Evolutionary conservation across 495 filamentous ascomycete species (phyloP).

Genomic region (Neurospora cerealis): DNA sequence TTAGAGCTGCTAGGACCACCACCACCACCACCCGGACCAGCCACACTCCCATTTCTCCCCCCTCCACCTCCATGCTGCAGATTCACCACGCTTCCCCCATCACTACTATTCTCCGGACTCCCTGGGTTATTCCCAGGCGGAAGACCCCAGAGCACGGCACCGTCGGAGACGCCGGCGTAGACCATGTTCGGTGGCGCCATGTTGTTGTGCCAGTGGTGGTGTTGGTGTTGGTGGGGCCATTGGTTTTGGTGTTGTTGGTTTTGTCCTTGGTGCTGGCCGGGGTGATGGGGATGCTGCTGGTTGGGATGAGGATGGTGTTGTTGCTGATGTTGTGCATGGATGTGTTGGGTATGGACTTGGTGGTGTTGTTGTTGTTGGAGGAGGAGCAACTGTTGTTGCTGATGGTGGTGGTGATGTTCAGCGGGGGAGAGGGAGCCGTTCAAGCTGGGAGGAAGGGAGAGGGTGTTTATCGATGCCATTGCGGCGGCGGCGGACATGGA

Average conservation of each 20-base stretch:
- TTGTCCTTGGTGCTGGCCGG: constrained; percentile 3
- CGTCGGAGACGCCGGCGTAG: constrained; percentile 35
- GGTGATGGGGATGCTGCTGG: not conserved
- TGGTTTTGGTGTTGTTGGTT: constrained; percentile 4
- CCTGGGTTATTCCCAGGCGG: constrained; percentile 20
- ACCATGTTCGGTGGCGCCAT: constrained; percentile 26
- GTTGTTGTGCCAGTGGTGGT: not conserved
- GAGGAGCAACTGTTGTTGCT: not conserved
- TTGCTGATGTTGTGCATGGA: not conserved
- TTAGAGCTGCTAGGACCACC: not conserved
- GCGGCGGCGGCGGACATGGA: not conserved
- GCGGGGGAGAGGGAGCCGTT: not conserved
- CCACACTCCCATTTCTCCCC: constrained; percentile 2
- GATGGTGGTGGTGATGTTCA: not conserved
- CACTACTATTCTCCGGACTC: constrained; percentile 28
- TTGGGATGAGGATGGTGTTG: not conserved
- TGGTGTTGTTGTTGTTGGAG: not conserved
- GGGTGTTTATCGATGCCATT: not conserved
- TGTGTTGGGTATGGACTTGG: not conserved
- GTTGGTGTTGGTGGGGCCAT: not conserved
- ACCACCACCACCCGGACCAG: not conserved
- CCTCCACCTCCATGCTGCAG: not conserved
- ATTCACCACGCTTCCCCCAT: constrained; percentile 17
- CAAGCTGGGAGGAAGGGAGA: not conserved
- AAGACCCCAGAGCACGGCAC: constrained; percentile 34